Evolutionary conservation across 108 stramenopile species (phyloP), one percentile per base, ranked within the genome.

Genomic region (Discostella pseudostelligera): DNA sequence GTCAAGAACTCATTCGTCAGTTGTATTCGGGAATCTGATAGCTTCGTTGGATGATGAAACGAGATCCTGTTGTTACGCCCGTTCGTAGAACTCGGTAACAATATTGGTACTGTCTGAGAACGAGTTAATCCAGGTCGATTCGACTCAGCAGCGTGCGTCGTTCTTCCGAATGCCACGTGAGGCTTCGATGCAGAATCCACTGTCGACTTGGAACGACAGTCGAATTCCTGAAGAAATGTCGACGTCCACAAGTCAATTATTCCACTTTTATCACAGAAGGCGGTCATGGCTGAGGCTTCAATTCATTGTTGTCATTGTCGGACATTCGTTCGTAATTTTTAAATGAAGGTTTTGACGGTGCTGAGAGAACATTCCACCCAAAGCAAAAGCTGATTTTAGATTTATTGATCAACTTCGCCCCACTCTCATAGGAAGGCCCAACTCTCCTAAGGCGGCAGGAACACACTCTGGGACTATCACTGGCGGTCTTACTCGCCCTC

Each of bases 401-500:
- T 44, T 44, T 48, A 20, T 24, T 48, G 47, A 10, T 48, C 20
- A 24, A 20, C 8, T 48, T 21, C 47, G 49, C 51, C 37, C 59
- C 51, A 39, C 42, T 28, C 50, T 56, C 55, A 14, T 39, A 1
- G 55, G 55, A 40, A 76, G 45, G 20, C 74, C 74, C 26, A 76
- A 45, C 47, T 76, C 74, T 48, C 62, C 39, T 4, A 68, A 58
- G 0, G 74, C 74, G 17, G 67, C 62, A 8, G 74, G 74, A 8
- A 93, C 83, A 69, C 87, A 93, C 49, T 90, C 87, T 1, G 88
- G 89, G 1, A 93, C 92, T 37, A 56, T 49, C 0, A 68, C 58
- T 8, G 92, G 92, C 21, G 80, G 79, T 8, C 70, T 67, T 8
- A 87, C 37, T 25, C 58, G 76, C 24, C 88, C 90, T 22, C 89